Base-by-base conservation (phyloP, 345 rosid genomes). In the Syzygium aromaticum region DNA sequence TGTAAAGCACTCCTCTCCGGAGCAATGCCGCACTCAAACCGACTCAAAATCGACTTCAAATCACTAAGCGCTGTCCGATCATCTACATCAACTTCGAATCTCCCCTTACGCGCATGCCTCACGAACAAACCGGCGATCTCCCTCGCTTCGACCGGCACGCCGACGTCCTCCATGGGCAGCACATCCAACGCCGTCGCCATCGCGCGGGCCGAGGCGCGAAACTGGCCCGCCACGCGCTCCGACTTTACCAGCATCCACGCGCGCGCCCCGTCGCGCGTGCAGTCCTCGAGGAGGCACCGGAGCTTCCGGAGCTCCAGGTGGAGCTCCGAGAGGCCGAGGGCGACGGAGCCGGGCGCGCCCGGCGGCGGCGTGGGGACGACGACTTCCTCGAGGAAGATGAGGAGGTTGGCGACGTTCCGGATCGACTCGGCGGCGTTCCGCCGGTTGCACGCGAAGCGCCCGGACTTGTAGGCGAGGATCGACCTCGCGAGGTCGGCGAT, bases 241-340 rank as follows among this genome's bases (percentile, higher is more conserved):
- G 95, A 92, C 63, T 93, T 94, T 90, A 91, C 90, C 88, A 94
- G 89, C 92, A 94, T 94, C 89, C 93, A 95, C 8, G 90, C 40
- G 53, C 95, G 91, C 63, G 95, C 94, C 78, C 95, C 97, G 15
- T 93, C 94, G 46, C 93, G 86, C 17, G 91, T 89, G 90, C 96
- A 95, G 87, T 96, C 98, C 63, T 95, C 93, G 33, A 96, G 59
- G 64, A 95, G 90, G 89, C 77, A 92, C 28, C 67, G 90, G 33
- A 97, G 84, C 91, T 93, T 94, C 92, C 95, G 97, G 88, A 96
- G 88, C 51, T 92, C 85, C 87, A 94, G 84, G 61, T 96, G 96
- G 64, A 97, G 94, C 95, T 96, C 98, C 16, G 96, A 94, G 5
- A 97, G 91, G 88, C 94, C 84, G 84, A 93, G 85, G 80, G 92